These are phyloP conservation scores for Melampsora medusae DNA, from an alignment of 1,284 basidiomycete genomes.

Conservation along the genomic window DNA sequence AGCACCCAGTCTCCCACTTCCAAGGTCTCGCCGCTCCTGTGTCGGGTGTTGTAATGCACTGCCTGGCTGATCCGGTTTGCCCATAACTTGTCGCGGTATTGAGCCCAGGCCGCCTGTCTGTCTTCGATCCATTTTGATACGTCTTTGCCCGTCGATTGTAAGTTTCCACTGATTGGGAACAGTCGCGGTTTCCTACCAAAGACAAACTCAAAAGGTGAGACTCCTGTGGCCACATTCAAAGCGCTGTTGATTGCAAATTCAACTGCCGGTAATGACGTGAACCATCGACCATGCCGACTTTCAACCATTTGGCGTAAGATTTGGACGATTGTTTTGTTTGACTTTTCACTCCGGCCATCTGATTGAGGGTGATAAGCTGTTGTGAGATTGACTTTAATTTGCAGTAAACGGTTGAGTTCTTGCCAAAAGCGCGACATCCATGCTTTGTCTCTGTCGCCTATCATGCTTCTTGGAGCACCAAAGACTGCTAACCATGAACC, in stretches of 20 bases:
- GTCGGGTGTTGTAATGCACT: too few species aligned
- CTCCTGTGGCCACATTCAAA: conserved; percentile 4
- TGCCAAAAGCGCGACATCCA: conserved; percentile 51
- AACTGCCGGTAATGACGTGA: not conserved
- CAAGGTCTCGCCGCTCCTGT: not conserved
- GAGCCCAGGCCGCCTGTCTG: not conserved
- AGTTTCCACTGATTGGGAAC: not conserved
- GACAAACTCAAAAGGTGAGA: conserved; percentile 9
- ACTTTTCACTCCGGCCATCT: too few species aligned
- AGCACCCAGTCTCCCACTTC: not conserved
- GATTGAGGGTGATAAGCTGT: too few species aligned
- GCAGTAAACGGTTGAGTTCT: conserved; percentile 45
- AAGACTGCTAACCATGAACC: too few species aligned
- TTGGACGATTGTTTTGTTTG: conserved; percentile 53
- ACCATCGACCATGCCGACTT: conserved; percentile 50
- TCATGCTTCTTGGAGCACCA: conserved; percentile 45
- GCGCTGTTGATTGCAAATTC: conserved; percentile 12
- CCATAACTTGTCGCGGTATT: not conserved
- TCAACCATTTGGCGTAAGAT: conserved; percentile 35
- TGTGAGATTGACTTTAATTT: too few species aligned
- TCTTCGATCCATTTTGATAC: conserved; percentile 1
- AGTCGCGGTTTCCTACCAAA: not conserved
- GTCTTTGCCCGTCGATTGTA: too few species aligned
- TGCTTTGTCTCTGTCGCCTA: conserved; percentile 49
- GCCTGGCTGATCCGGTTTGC: conserved; percentile 1